Percentiles rank a stretch among this genome's conserved stretches.
Evolutionary conservation across 495 filamentous ascomycete species (phyloP).

Genomic region (Lophiotrema nucula): DNA sequence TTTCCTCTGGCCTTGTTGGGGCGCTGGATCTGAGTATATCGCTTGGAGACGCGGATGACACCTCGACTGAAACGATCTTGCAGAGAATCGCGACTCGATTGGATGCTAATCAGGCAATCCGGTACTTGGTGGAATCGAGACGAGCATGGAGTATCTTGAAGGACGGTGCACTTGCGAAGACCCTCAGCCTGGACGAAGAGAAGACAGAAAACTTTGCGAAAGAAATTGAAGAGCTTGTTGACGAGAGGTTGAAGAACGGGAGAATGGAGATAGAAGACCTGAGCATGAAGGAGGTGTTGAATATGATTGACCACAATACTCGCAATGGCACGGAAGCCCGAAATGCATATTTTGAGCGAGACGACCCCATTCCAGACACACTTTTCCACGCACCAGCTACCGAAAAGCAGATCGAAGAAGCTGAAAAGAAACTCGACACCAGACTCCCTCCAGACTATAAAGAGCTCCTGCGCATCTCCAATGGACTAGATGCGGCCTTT

Average conservation of each 20-base stretch:
- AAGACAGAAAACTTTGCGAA: neutral
- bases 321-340: neutral
- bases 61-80: neutral
- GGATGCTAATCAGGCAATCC: neutral
- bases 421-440: conserved; percentile 7
- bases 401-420: conserved; percentile 2
- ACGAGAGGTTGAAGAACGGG: conserved; percentile 5
- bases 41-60: neutral
- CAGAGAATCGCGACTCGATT: neutral
- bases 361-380: neutral
- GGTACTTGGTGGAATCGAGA: neutral
- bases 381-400: conserved; percentile 17
- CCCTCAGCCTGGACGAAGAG: neutral
- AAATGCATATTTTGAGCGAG: neutral
- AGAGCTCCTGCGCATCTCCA: conserved; percentile 19
- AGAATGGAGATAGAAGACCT: neutral
- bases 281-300: conserved; percentile 5
- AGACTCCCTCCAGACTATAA: conserved; percentile 25
- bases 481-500: conserved; percentile 15
- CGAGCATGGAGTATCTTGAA: conserved; percentile 13
- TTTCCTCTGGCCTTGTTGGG: neutral
- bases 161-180: conserved; percentile 8
- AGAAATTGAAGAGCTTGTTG: conserved; percentile 8
- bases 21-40: neutral
- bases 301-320: neutral